Base-by-base conservation (phyloP, 169 alveolate genomes). In the Prorocentrum cordatum region DNA sequence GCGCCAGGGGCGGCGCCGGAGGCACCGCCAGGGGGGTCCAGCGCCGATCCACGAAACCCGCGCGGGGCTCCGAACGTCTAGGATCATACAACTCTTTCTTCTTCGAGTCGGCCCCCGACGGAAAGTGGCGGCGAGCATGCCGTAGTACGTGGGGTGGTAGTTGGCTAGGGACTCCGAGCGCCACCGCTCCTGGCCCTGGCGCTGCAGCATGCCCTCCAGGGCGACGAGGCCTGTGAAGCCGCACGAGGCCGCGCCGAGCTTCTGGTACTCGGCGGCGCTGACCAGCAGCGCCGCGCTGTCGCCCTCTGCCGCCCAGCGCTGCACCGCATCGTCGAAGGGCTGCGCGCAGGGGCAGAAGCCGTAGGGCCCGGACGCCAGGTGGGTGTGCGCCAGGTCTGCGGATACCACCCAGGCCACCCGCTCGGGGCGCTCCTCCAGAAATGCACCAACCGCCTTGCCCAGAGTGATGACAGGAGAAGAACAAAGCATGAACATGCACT, bases 301-400 rank as follows among this genome's bases (percentile, higher is more conserved):
- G n/a, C n/a, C n/a, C n/a, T n/a, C n/a, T n/a, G n/a, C n/a, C n/a
- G 68, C 68, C 68, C 68, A 59, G 68, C 68, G 68, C 10, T 26
- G 24, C n/a, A 59, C 68, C 14, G 68, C 68, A 0, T 59, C 35
- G 36, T 59, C 68, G 36, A 59, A 59, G 36, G 68, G 68, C 68
- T 59, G 68, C 36, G 68, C 68, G 36, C 68, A 59, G 5, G 68
- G 68, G n/a, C 68, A 59, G 36, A 24, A 59, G 64, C 64, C 64
- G 64, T 50, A 50, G 24, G 64, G 64, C 0, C 64, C 64, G 10
- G 64, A n/a, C 20, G 64, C 64, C 14, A 50, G 64, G 64, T 20
- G 64, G 16, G 64, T 50, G 64, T 50, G 64, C 64, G 64, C 64
- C 64, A 50, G 64, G 64, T 50, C 64, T 29, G 64, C 64, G n/a